Evolutionary conservation across 345 rosid genomes (phyloP), one percentile per base, ranked within the genome.

Genomic region (Dipteronia sinensis): DNA sequence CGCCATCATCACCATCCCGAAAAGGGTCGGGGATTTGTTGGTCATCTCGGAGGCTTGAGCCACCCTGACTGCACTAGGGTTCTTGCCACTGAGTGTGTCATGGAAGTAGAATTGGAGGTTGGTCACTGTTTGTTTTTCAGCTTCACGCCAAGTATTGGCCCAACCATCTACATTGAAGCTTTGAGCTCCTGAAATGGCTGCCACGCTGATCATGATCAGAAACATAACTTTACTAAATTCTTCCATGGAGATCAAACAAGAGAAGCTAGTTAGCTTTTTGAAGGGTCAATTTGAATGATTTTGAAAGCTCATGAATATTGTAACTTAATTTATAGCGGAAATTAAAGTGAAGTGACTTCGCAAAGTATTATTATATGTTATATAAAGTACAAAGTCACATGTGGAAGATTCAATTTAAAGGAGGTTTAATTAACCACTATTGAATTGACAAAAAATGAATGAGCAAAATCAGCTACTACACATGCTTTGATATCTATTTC

Each of bases 101-200:
- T 93, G 98, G 83, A 89, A 90, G 80, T 87, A 89, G 86, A 90
- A 91, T 4, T 85, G 91, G 73, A 93, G 90, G 53, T 84, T 84
- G 0, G 91, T 93, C 2, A 79, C 84, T n/a, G 78, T 86, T 44
- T 85, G 84, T 31, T 89, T 82, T 3, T 67, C 59, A n/a, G 80
- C 6, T 22, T 82, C 74, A 0, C 79, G 70, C 67, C 47, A 85
- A 19, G 27, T 20, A 17, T 76, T 71, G 31, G 85, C 89, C 89
- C 85, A 77, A 34, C 58, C 76, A 59, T 79, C 40, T 65, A 74
- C 53, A 46, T 62, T 3, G 53, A 74, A 72, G 80, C 76, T 29
- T 66, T 65, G 80, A 67, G 84, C 86, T 44, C 73, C 76, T 75
- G 86, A 79, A 73, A 75, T 9, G 29, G 73, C 16, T 10, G 76